Evolutionary conservation across 2,329 filamentous ascomycete genomes (phyloP).

Genomic region (Cordyceps fumosorosea): DNA sequence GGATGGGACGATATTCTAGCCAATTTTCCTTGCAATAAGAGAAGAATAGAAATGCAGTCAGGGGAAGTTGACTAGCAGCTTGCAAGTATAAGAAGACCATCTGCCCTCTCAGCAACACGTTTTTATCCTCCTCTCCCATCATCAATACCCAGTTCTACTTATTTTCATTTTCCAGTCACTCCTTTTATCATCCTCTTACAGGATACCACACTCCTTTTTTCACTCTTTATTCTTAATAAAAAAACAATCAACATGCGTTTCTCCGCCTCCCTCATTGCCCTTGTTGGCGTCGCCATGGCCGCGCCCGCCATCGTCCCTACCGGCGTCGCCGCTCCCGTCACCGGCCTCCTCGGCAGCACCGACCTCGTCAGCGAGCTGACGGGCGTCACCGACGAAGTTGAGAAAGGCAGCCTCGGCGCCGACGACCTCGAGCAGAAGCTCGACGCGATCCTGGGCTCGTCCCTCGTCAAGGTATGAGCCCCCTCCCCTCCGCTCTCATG

Average conservation of each 20-base stretch:
- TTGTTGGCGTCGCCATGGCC: conserved; percentile 16
- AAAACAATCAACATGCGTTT: conserved; percentile 18
- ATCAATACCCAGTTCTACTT: neutral
- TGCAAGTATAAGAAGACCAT: conserved; percentile 6
- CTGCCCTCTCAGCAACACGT: neutral
- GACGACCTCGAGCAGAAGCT: conserved; percentile 18
- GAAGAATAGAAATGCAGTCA: neutral
- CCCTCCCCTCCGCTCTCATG: neutral
- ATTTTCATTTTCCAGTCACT: conserved; percentile 11
- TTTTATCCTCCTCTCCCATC: neutral
- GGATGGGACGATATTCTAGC: neutral
- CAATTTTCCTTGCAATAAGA: neutral
- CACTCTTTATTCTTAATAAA: too few relatives aligned
- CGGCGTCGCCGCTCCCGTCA: neutral
- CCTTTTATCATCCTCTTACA: conserved; percentile 11
- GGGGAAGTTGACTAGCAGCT: neutral
- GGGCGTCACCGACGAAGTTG: conserved; percentile 15
- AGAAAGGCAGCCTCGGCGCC: conserved; percentile 13
- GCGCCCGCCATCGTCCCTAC: conserved; percentile 4
- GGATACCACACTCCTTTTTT: conserved; percentile 12
- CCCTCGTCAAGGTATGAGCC: conserved; percentile 15
- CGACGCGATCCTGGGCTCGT: conserved; percentile 15
- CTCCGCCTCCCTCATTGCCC: conserved; percentile 15
- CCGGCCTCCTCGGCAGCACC: conserved; percentile 10
- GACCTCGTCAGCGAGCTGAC: conserved; percentile 13